A percentile compares a stretch with the other conserved stretches of the same genome.
Conservation (phyloP, 2,329 filamentous ascomycete species). For the Penicillium sp. region DNA sequence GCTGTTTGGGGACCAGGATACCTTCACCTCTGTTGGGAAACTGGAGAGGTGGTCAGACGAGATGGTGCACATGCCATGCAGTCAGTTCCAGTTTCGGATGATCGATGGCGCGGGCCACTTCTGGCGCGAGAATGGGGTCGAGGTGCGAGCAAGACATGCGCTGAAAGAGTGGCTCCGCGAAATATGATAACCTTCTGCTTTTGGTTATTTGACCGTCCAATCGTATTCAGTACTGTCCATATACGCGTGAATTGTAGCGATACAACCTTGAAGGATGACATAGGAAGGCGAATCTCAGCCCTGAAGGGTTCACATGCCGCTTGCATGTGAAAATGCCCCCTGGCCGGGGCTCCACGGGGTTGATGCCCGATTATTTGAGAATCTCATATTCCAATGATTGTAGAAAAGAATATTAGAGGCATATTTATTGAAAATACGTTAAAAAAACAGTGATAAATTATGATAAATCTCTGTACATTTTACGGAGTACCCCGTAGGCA, state of each 20-base stretch:
- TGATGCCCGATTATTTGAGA: neutral
- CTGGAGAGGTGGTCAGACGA: conserved; percentile 65
- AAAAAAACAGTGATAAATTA: neutral
- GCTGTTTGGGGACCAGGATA: conserved; percentile 73
- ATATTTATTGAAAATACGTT: neutral
- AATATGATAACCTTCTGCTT: conserved; percentile 4
- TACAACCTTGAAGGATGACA: neutral
- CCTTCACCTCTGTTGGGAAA: conserved; percentile 67
- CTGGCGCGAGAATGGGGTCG: conserved; percentile 58
- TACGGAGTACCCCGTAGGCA: neutral
- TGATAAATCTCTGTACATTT: neutral
- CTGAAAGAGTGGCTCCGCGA: conserved; percentile 44
- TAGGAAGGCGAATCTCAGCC: neutral
- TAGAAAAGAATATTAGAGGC: neutral
- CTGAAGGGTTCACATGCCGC: neutral
- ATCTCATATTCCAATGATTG: neutral
- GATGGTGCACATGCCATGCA: conserved; percentile 48
- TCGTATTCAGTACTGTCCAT: neutral
- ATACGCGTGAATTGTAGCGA: conserved; percentile 1
- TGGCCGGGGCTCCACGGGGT: neutral
- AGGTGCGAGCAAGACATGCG: conserved; percentile 40
- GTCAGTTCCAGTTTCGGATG: conserved; percentile 51
- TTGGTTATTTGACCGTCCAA: neutral
- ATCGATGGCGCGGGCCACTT: conserved; percentile 61
- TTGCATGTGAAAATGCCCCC: conserved; percentile 8